These are phyloP conservation scores for Musa acuminata DNA, from an alignment of 176 grass and related monocot species.

Conservation along the genomic window DNA sequence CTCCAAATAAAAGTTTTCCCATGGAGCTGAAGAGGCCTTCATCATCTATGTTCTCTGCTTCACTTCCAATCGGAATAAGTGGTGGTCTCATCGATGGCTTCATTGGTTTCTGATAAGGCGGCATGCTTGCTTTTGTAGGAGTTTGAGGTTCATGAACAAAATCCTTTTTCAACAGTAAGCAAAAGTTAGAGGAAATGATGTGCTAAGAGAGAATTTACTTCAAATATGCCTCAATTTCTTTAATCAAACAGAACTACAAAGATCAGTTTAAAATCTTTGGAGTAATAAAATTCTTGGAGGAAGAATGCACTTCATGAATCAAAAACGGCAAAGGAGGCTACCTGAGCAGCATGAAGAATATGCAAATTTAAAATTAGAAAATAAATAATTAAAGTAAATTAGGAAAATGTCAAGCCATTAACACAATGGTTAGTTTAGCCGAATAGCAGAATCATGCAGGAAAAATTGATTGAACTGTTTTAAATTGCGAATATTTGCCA, in stretches of 20 bases:
- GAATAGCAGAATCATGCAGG: background rate
- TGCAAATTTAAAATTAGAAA: background rate
- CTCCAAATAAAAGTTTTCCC: conserved; percentile 61
- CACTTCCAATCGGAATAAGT: conserved; percentile 52
- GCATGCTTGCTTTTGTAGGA: conserved; percentile 34
- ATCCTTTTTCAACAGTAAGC: background rate
- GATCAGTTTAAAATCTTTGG: background rate
- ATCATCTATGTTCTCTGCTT: conserved; percentile 40
- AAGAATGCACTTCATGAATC: background rate
- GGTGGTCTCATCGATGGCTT: conserved; percentile 52
- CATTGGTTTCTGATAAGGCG: conserved; percentile 56
- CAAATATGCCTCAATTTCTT: too few relatives aligned
- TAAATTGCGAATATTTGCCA: background rate
- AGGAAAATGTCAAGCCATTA: background rate
- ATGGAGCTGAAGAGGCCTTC: conserved; percentile 72
- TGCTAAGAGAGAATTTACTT: too few relatives aligned
- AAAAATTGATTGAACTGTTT: background rate
- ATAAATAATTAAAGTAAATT: background rate
- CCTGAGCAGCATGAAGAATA: background rate
- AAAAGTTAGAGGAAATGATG: background rate
- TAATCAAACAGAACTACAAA: too few relatives aligned
- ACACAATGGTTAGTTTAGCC: background rate
- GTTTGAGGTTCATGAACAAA: conserved; percentile 41
- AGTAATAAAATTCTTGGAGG: background rate
- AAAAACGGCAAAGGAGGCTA: background rate